Evolutionary conservation across 306 rosid species (phyloP), one percentile per base, ranked within the genome.

Genomic region (Cicer arietinum): DNA sequence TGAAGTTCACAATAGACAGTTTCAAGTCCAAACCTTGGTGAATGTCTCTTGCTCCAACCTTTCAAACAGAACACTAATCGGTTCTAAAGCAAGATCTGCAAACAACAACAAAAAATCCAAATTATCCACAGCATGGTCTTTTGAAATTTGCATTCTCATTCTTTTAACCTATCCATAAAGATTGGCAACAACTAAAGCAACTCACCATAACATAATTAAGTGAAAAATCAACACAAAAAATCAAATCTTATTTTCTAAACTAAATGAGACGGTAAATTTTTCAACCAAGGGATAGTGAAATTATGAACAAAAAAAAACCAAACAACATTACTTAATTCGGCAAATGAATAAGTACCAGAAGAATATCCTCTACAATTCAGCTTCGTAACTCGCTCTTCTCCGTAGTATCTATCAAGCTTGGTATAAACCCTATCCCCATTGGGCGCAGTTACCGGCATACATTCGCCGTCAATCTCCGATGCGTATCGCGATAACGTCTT

Each of bases 391-490:
- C 72, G 78, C 50, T 81, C 88, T 66, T 86, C 90, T 79, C 77
- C 86, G 57, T 50, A 87, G 41, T 30, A 74, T 79, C 85, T 81
- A 61, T 77, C 72, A 30, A 91, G 69, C 87, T 89, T 91, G 7
- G 89, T 90, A 61, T 94, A 94, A 65, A 91, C 95, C 85, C 97
- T 90, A n/a, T 90, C 87, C 3, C 96, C 96, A 7, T 79, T 74
- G 7, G 97, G 98, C 25, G 97, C 98, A 10, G 97, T 91, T 40
- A 91, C 72, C 37, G 97, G 90, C 73, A 94, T 67, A 84, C 85
- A 90, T 78, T 89, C 97, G 8, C 98, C 96, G 40, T 88, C 96
- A 10, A 94, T 90, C 82, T 94, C 96, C 65, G 94, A 88, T 5
- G 89, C 89, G 40, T 69, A 91, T 80, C 94, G 83, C 60, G 87